Percentiles rank a stretch among this genome's conserved stretches.
These are phyloP conservation scores for Parathielavia hyrcaniae DNA, from an alignment of 495 filamentous ascomycete species.

Conservation along the genomic window DNA sequence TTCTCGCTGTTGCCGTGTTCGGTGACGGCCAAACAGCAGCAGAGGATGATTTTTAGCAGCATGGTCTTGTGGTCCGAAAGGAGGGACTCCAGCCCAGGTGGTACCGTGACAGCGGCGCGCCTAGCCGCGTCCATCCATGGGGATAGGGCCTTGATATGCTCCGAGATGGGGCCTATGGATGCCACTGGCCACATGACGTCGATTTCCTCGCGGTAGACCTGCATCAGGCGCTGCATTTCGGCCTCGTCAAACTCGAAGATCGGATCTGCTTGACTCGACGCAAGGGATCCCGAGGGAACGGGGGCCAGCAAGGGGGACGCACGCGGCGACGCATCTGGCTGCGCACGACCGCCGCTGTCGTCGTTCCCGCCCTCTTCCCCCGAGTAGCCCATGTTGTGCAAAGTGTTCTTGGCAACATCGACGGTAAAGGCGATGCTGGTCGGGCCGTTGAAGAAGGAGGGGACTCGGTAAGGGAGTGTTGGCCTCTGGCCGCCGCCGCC, in stretches of 20 bases:
- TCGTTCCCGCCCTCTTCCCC: slow-evolving; percentile 49
- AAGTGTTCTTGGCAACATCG: slow-evolving; percentile 76
- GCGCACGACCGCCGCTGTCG: slow-evolving; percentile 37
- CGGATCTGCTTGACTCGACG: slow-evolving; percentile 53
- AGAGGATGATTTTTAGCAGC: slow-evolving; percentile 72
- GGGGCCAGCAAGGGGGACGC: slow-evolving; percentile 38
- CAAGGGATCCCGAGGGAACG: slow-evolving; percentile 25
- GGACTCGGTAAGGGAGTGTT: slow-evolving; percentile 33
- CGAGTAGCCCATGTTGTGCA: slow-evolving; percentile 84
- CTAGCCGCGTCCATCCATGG: slow-evolving; percentile 55
- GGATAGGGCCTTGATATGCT: slow-evolving; percentile 59
- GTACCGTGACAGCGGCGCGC: slow-evolving; percentile 24
- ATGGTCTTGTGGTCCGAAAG: slow-evolving; percentile 63
- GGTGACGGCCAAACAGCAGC: slow-evolving; percentile 65
- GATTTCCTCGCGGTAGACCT: slow-evolving; percentile 75
- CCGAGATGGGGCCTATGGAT: slow-evolving; percentile 59
- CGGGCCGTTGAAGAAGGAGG: slow-evolving; percentile 72
- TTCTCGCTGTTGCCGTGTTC: slow-evolving; percentile 69
- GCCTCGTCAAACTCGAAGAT: slow-evolving; percentile 66
- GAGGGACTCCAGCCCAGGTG: slow-evolving; percentile 46
- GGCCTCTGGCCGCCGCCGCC: slow-evolving; percentile 3
- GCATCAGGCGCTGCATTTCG: slow-evolving; percentile 64
- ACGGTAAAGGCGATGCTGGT: slow-evolving; percentile 82
- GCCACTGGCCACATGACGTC: slow-evolving; percentile 82
- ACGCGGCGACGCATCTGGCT: slow-evolving; percentile 50